Evolutionary conservation across 148 eudicot genomes (phyloP), one percentile per base, ranked within the genome.

Genomic region (Pharnaceum exiguum): DNA sequence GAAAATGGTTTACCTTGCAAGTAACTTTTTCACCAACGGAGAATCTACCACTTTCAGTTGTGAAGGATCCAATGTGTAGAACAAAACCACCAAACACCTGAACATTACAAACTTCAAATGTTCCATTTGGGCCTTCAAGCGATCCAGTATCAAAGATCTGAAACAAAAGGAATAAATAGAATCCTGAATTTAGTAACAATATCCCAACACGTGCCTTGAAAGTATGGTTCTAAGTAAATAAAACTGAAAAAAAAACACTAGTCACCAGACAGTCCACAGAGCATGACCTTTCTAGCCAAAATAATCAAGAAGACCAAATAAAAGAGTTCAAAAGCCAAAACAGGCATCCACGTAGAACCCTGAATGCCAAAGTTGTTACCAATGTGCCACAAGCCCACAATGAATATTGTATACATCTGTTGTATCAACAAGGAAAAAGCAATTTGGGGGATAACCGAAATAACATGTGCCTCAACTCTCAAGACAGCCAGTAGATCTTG

Each of bases 61-160:
- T 35, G 57, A 87, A 80, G 55, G 78, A 77, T 51, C 99, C 99
- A 43, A 93, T 78, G 60, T 93, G 99, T 58, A 93, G 75, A 60
- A 88, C 84, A 66, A 79, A 93, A 25, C 99, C 99, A 64, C 89
- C 96, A 74, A 62, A 88, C 24, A 73, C 58, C 75, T 89, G 95
- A 51, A 93, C 96, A 49, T 83, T 78, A 59, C 55, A 53, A 60
- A 93, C 96, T 79, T 79, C 65, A 57, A 93, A 93, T 36, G 52
- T 65, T 59, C 96, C 96, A 66, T 52, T 71, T 5, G 83, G 82
- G 65, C 80, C 86, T 78, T 85, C 78, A 54, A 93, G 74, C 38
- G 72, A 57, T 66, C 99, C 99, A 46, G 89, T 88, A 68, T 93
- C 99, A 75, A 68, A 89, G 56, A 88, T 88, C 99, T 93, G 70